Base-by-base conservation (phyloP, 2,329 filamentous ascomycete genomes). In the Pseudophaeomoniella oleicola region DNA sequence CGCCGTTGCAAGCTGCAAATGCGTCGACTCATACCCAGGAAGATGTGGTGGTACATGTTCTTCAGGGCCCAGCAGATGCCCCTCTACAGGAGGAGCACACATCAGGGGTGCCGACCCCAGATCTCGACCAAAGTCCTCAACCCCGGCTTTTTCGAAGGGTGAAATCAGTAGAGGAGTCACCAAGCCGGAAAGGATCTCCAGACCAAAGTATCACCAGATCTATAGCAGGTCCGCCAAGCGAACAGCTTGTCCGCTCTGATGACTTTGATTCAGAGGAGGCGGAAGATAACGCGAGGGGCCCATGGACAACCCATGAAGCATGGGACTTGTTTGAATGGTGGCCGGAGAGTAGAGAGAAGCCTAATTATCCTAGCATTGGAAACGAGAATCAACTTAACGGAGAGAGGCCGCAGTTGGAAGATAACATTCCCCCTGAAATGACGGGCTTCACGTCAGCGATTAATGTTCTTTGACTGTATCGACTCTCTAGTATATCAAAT, bases 301-400 rank as follows among this genome's bases (percentile, higher is more conserved):
- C 59, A 1, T 62, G 59, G 59, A 62, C 59, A 4, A 46, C 48
- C 0, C 12, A 15, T 34, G 59, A 62, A 41, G 59, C 59, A 11
- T 44, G 58, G 16, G 56, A 62, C 45, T 45, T 62, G 14, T 62
- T 62, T 43, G 58, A 61, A 32, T 62, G 56, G 42, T 62, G 59
- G 59, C 59, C 59, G 12, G 50, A 51, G 4, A 56, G 50, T n/a
- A 48, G 54, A 34, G 44, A 47, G 13, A 62, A 58, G 36, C 56
- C 58, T 19, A 34, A 3, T 19, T 49, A 39, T 43, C 40, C 50
- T 18, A 35, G 36, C 10, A 50, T 50, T 9, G 22, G 22, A 27
- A n/a, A n/a, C n/a, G n/a, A n/a, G n/a, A n/a, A n/a, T n/a, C n/a
- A n/a, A n/a, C n/a, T n/a, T n/a, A n/a, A n/a, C n/a, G n/a, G n/a